A percentile compares a stretch with the other conserved stretches of the same genome.
Conservation (phyloP, 768 basidiomycete species). For the Lactarius trivialis region DNA sequence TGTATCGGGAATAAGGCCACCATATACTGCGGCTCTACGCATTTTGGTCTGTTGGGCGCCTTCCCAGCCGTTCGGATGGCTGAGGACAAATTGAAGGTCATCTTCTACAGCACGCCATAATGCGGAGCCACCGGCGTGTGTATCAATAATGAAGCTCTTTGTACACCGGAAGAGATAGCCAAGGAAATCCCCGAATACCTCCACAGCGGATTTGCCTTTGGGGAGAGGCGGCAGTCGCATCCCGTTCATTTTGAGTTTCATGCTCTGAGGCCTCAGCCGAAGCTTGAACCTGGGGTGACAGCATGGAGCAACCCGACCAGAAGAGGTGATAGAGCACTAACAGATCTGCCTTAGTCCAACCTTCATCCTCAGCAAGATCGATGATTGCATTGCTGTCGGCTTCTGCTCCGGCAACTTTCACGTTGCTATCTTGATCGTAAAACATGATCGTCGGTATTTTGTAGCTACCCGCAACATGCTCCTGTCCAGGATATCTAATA, state of each 20-base stretch:
- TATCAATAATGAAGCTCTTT: constrained; percentile 67
- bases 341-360: constrained; percentile 73
- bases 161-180: constrained; percentile 70
- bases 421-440: constrained; percentile 57
- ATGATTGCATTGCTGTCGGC: constrained; percentile 53
- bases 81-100: constrained; percentile 66
- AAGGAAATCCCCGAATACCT: constrained; percentile 77
- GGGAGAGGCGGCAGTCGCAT: constrained; percentile 70
- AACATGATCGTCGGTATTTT: constrained; percentile 78
- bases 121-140: constrained; percentile 68
- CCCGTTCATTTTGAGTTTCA: constrained; percentile 80
- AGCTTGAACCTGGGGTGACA: constrained; percentile 58
- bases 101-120: constrained; percentile 67
- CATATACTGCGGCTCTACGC: constrained; percentile 66
- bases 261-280: constrained; percentile 66
- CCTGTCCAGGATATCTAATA: constrained; percentile 72
- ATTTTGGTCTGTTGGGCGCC: constrained; percentile 72
- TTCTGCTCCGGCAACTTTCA: constrained; percentile 73
- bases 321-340: constrained; percentile 33
- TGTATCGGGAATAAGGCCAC: constrained; percentile 67
- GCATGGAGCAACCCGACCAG: not conserved
- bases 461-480: constrained; percentile 78
- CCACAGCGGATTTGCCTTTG: constrained; percentile 56
- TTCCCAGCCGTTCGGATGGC: constrained; percentile 82
- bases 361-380: constrained; percentile 69